A percentile compares a stretch with the other conserved stretches of the same genome.
phyloP scores from a whole-genome alignment of 2,329 filamentous ascomycete species.

The Scedosporium aurantiacum region DNA sequence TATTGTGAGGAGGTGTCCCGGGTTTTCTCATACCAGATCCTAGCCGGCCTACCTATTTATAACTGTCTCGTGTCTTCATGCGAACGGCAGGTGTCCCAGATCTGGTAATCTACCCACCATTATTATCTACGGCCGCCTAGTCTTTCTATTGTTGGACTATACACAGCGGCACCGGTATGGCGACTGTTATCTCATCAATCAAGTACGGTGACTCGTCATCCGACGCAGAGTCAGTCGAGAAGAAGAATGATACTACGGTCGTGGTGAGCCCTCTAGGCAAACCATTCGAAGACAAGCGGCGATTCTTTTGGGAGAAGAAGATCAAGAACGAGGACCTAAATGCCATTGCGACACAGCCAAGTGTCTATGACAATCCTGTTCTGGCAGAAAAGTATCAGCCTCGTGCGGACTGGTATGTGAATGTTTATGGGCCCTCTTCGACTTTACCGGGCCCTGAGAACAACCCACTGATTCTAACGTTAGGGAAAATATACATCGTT shows the following conservation, averaged over 20 bases:
- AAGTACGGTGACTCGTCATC: not conserved
- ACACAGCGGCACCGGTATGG: not conserved
- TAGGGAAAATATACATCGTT: slow-evolving; percentile 33
- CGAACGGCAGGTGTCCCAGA: too few species aligned
- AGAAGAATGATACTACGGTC: not conserved
- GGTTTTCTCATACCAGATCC: too few species aligned
- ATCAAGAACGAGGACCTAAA: slow-evolving; percentile 11
- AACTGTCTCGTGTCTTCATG: too few species aligned
- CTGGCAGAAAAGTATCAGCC: slow-evolving; percentile 24
- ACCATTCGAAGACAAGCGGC: slow-evolving; percentile 15
- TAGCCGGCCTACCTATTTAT: too few species aligned
- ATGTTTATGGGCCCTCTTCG: too few species aligned
- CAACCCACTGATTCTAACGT: too few species aligned
- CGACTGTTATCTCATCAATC: slow-evolving; percentile 6
- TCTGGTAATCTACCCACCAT: too few species aligned
- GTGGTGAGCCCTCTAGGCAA: slow-evolving; percentile 19
- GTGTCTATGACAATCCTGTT: slow-evolving; percentile 26
- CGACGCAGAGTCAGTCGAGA: slow-evolving; percentile 1
- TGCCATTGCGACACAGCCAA: slow-evolving; percentile 25
- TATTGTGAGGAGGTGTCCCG: too few species aligned
- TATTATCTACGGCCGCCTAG: too few species aligned
- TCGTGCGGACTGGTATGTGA: slow-evolving; percentile 14
- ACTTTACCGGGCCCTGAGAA: too few species aligned
- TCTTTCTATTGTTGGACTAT: not conserved
- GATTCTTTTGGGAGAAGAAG: slow-evolving; percentile 22